Base-by-base conservation (phyloP, 257 asterid species). In the Mitragyna speciosa region DNA sequence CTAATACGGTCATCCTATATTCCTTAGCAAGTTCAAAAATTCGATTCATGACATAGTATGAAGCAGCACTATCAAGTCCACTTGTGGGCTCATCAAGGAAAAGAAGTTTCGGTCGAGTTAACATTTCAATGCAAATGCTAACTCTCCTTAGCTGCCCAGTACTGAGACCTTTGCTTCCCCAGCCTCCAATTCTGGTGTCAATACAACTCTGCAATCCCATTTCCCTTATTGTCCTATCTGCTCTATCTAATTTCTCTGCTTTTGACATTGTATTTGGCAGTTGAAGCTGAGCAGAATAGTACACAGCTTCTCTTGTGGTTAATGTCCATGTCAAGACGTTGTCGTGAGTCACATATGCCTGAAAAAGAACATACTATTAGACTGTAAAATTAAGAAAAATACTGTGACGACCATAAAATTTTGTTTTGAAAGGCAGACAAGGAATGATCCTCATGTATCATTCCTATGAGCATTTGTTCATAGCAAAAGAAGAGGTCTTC, bases 281-380 rank as follows among this genome's bases (percentile, higher is more conserved):
- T 47, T 81, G 87, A 70, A 84, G 85, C 70, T 75, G 85, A 8
- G 87, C 87, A 7, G 85, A 84, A 33, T 78, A 84, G 76, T 81
- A 70, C 3, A 84, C 85, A 10, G 85, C 79, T 78, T 84, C 85
- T 70, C 76, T 71, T 2, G 79, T 82, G 4, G 87, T 84, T 52
- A 84, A 56, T 17, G 87, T 84, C 49, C 82, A 70, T 22, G 78
- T 54, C 49, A 84, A 20, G 14, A 72, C 30, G 17, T 77, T 84
- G 6, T 84, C 83, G 75, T 84, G 85, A 41, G 87, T 84, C 33
- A 81, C 83, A n/a, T 84, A 84, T 0, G 87, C 87, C 87, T 84
- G 79, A 71, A 1, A 11, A 14, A 3, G 43, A 26, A 63, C 24
- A 51, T 14, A 19, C 3, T 31, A 54, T n/a, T 22, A 0, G 39